Evolutionary conservation across 2,329 filamentous ascomycete species (phyloP), one percentile per base, ranked within the genome.

Genomic region (Dactylellina sp.): DNA sequence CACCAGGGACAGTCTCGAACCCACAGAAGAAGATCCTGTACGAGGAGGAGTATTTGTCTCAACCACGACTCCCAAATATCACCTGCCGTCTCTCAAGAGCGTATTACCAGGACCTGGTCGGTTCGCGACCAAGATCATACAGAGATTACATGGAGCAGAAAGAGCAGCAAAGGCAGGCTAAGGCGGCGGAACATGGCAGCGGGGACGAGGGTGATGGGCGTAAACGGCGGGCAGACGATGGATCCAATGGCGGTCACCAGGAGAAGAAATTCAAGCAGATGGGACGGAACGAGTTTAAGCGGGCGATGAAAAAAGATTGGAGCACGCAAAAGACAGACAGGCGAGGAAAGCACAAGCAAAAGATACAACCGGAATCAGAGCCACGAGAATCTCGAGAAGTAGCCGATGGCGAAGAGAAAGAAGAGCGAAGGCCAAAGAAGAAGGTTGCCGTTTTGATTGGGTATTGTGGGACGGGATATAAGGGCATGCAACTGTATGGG

Each of bases 391-490:
- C 47, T 1, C 53, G 42, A 46, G 65, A 70, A 7, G 49, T 39
- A 3, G 68, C 32, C 7, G 74, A 59, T 12, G 63, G 65, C 2
- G 71, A 75, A 47, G 77, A 76, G 20, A 78, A 76, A 28, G 95
- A 99, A 81, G 89, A 90, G 80, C 89, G 94, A 76, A 88, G 89
- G 65, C 95, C 95, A 22, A 99, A 99, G 86, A 89, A 91, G 81
- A 99, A 99, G 84, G 94, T 97, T 55, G 95, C 94, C 42, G 93
- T 99, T 32, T 84, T 98, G 84, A 89, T 99, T 78, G 95, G 95
- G 14, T 99, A 99, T 81, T 93, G 93, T 4, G 95, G 95, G 55
- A 97, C 92, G 7, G 95, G 95, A 14, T 99, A 99, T 84, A 93
- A 92, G 83, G 95, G 95, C 79, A 96, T 99, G 89, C 95, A 99